Evolutionary conservation across 768 basidiomycete species (phyloP), one percentile per base, ranked within the genome.

Genomic region (Sarcodon sp.): DNA sequence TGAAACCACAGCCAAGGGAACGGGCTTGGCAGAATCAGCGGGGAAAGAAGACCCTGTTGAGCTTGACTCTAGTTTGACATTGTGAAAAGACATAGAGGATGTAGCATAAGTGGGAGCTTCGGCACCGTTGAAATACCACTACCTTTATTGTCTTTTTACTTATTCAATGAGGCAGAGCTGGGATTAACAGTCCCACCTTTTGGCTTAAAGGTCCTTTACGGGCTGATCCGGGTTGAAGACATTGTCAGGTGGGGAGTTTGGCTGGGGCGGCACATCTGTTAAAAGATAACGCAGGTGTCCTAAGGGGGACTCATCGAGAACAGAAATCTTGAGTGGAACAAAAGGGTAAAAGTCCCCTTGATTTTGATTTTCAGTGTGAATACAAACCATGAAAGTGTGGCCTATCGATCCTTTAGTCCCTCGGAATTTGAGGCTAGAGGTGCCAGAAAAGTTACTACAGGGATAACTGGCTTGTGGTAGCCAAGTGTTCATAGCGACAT

Each of bases 1-100:
- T 4, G 21, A 27, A 27, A 27, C 21, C 21, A 27, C 21, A 27
- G 21, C 21, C 21, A 27, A 27, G 21, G 21, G 21, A 27, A 27
- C 21, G 21, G 21, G 21, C 21, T 27, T 27, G 21, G 21, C 2
- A 27, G 2, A 3, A 27, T 27, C 4, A 27, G 73, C 71, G 72
- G 78, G 78, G 76, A 79, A 80, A 79, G 78, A 80, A 79, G 79
- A 80, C 77, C 78, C 79, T 80, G 79, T 79, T 80, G 78, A 80
- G 79, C 78, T 80, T 81, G 79, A 81, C 79, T 81, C 79, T 81
- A 80, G 79, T 81, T 77, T 82, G 80, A 77, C 79, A 81, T 77
- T 80, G 79, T 80, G 75, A 79, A 78, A 76, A 79, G 79, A 80
- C 79, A 78, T 80, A 77, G 73, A 72, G 76, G 79, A 79, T 76